Conservation (phyloP, 257 asterid genomes). For the Primulina huaijiensis region DNA sequence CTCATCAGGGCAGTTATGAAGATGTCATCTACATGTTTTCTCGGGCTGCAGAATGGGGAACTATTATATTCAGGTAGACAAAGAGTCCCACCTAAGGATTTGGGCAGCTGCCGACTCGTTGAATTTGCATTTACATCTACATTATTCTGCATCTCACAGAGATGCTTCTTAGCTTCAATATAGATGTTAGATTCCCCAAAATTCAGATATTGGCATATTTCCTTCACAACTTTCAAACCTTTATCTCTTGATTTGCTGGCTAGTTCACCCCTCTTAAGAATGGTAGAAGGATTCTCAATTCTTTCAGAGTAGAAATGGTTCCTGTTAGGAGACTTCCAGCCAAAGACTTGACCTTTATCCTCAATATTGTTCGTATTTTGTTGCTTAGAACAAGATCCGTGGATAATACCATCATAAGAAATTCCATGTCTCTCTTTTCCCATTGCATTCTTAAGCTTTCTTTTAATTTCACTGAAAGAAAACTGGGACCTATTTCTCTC, state of each 20-base stretch:
- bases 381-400: conserved; percentile 32
- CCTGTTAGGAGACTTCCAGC: conserved; percentile 92
- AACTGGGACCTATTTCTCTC: conserved; percentile 57
- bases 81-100: conserved; percentile 75
- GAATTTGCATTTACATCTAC: conserved; percentile 46
- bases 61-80: conserved; percentile 60
- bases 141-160: conserved; percentile 64
- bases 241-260: conserved; percentile 39
- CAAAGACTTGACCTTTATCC: conserved; percentile 41
- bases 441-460: conserved; percentile 80
- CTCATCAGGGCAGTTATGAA: conserved; percentile 42
- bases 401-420: conserved; percentile 32
- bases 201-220: conserved; percentile 30
- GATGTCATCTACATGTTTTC: conserved; percentile 41
- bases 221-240: conserved; percentile 28
- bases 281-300: conserved; percentile 49
- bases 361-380: conserved; percentile 36
- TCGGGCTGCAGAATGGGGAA: conserved; percentile 65
- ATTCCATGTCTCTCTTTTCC: conserved; percentile 63
- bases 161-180: conserved; percentile 86
- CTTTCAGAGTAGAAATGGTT: conserved; percentile 80
- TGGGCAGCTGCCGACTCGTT: conserved; percentile 41
- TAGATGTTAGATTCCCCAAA: conserved; percentile 60
- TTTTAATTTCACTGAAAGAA: conserved; percentile 78
- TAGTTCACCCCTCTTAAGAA: conserved; percentile 45